Evolutionary conservation across 306 rosid species (phyloP), one percentile per base, ranked within the genome.

Genomic region (Medicago ruthenica): DNA sequence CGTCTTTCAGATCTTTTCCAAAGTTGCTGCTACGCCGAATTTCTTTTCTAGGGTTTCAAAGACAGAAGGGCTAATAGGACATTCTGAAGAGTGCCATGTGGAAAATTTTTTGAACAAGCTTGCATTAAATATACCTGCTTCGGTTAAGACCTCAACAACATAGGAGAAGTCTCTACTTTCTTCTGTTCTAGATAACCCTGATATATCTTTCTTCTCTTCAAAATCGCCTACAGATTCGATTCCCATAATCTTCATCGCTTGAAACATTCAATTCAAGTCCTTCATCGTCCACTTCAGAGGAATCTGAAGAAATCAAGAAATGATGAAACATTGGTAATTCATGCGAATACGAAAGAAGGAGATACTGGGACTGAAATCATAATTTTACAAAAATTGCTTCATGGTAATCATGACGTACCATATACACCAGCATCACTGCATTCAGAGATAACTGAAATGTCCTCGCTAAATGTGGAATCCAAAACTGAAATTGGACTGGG

Each of bases 401-500:
- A 55, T 15, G 54, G 20, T 67, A 67, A 53, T 51, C 66, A 42
- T 76, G 27, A 73, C 85, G 14, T 74, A 92, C 98, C 93, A 67
- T 75, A 69, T 64, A 67, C 63, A 71, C 79, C 79, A 71, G 63
- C 58, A 27, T 45, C 86, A 39, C 67, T 82, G 37, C 58, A 47
- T 70, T 85, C 87, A 40, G 79, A 82, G 22, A 76, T 36, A 5
- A 71, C 73, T 9, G 80, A 78, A 54, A 34, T 24, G 66, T 74
- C 86, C 59, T 86, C 90, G 58, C 70, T 64, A 72, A 83, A 92
- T 62, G 75, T 79, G 48, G 83, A 79, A 65, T 92, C 87, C 73
- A 96, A 83, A 82, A 92, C 96, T 34, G 97, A 96, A 66, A 85
- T 79, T 63, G 99, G 98, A 79, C 93, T 92, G 41, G 92, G 88